Percentiles rank a stretch among this genome's conserved stretches.
Conservation (phyloP, 768 basidiomycete species). For the Daedaleopsis sinensis region DNA sequence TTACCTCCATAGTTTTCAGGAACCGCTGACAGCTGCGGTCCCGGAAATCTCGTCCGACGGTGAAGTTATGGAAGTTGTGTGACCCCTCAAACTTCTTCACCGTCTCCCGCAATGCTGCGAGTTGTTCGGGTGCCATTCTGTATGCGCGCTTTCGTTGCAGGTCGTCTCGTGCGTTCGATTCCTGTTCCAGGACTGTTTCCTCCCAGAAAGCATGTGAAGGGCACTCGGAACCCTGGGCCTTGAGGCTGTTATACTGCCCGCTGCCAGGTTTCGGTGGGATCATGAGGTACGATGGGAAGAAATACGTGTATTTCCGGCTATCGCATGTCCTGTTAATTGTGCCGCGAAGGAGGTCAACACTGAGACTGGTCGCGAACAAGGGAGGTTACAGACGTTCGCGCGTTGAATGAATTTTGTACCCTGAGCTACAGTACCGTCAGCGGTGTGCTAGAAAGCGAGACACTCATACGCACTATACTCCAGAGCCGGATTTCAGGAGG, state of each 20-base stretch:
- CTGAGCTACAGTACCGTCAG: conserved; percentile 48
- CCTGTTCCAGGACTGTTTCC: conserved; percentile 27
- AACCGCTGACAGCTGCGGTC: conserved; percentile 84
- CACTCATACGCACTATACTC: conserved; percentile 65
- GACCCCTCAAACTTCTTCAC: conserved; percentile 79
- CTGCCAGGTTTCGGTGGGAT: conserved; percentile 86
- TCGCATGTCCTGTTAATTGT: conserved; percentile 75
- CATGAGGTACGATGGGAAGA: conserved; percentile 91
- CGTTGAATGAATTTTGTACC: conserved; percentile 82
- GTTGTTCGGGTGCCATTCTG: conserved; percentile 56
- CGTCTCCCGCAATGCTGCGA: conserved; percentile 58
- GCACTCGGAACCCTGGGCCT: conserved; percentile 32
- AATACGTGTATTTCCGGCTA: conserved; percentile 96
- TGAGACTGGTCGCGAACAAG: neutral
- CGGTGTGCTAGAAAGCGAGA: neutral
- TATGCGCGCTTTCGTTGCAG: conserved; percentile 70
- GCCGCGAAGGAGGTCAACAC: neutral
- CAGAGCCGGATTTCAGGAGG: conserved; percentile 93
- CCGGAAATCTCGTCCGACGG: conserved; percentile 81
- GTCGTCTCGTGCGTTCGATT: conserved; percentile 55
- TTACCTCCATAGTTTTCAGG: conserved; percentile 86
- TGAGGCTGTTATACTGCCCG: conserved; percentile 52
- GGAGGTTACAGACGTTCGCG: conserved; percentile 57
- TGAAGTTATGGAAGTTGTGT: conserved; percentile 98
- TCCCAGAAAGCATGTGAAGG: conserved; percentile 67